These are phyloP conservation scores for Prunus yedoensis DNA, from an alignment of 331 rosid genomes.

Conservation along the genomic window DNA sequence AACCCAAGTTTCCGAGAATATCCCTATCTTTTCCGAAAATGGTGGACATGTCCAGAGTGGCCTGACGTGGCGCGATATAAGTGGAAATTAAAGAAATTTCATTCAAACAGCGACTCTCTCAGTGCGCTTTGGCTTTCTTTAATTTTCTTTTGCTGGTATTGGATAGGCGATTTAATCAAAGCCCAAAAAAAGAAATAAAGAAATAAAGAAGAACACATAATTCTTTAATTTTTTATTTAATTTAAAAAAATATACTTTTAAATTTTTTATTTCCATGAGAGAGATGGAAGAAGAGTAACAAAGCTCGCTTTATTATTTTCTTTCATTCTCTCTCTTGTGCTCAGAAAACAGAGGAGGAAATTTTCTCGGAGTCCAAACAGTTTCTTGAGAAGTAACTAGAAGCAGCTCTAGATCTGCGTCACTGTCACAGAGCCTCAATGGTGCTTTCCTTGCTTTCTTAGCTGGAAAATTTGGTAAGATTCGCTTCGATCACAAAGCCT, in stretches of 20 bases:
- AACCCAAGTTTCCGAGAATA: not conserved
- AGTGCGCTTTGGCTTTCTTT: constrained; percentile 25
- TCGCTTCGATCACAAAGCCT: constrained; percentile 10
- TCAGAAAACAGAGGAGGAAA: constrained; percentile 9
- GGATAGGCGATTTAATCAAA: constrained; percentile 35
- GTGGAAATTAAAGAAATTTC: not conserved
- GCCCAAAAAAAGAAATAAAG: not conserved
- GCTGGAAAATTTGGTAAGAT: constrained; percentile 33
- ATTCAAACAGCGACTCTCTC: not conserved
- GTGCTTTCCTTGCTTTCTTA: constrained; percentile 18
- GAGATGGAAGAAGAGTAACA: constrained; percentile 35
- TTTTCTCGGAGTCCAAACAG: constrained; percentile 35
- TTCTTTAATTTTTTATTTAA: not conserved
- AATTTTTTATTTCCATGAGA: not conserved
- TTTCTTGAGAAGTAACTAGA: not conserved
- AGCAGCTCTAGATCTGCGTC: constrained; percentile 44
- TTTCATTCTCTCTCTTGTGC: not conserved
- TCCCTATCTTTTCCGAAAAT: not conserved
- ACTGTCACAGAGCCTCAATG: constrained; percentile 22
- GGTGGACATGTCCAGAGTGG: not conserved
- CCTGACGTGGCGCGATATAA: constrained; percentile 17
- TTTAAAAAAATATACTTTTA: not conserved
- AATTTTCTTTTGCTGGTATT: constrained; percentile 1
- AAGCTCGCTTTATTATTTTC: not conserved
- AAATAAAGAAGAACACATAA: not conserved